Conservation (phyloP, 768 basidiomycete genomes). For the Leccinum imitatum region DNA sequence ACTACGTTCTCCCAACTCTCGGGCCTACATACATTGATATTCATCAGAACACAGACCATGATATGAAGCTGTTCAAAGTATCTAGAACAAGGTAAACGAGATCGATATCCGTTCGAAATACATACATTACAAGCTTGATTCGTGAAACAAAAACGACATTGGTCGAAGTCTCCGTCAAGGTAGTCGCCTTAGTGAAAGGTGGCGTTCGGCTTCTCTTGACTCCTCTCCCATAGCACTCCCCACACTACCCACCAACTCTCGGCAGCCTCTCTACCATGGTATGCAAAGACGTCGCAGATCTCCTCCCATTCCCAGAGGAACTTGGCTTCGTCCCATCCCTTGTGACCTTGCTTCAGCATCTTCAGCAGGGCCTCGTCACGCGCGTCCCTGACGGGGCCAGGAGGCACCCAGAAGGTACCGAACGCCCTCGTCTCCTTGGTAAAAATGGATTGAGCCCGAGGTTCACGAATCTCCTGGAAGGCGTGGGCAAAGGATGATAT, state of each 20-base stretch:
- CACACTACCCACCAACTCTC: slow-evolving; percentile 70
- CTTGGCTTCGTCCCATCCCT: slow-evolving; percentile 48
- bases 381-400: slow-evolving; percentile 44
- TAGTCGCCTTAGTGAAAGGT: slow-evolving; percentile 4
- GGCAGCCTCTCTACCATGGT: slow-evolving; percentile 56
- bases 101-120: background rate
- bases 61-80: background rate
- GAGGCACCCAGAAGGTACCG: slow-evolving; percentile 41
- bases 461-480: slow-evolving; percentile 60
- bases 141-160: slow-evolving; percentile 1
- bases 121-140: too few species aligned
- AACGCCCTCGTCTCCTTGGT: slow-evolving; percentile 46
- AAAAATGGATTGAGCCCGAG: slow-evolving; percentile 44
- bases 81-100: background rate
- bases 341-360: slow-evolving; percentile 29
- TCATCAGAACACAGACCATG: slow-evolving; percentile 3
- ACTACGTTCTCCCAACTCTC: background rate
- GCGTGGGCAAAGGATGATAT: slow-evolving; percentile 51
- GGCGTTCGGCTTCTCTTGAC: slow-evolving; percentile 16
- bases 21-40: background rate
- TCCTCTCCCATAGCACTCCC: slow-evolving; percentile 47
- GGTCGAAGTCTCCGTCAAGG: slow-evolving; percentile 1
- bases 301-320: slow-evolving; percentile 56
- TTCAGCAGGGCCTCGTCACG: slow-evolving; percentile 41
- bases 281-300: slow-evolving; percentile 51